phyloP scores from a whole-genome alignment of 805 yeast species.

The Teunomyces lycoperdinae region DNA sequence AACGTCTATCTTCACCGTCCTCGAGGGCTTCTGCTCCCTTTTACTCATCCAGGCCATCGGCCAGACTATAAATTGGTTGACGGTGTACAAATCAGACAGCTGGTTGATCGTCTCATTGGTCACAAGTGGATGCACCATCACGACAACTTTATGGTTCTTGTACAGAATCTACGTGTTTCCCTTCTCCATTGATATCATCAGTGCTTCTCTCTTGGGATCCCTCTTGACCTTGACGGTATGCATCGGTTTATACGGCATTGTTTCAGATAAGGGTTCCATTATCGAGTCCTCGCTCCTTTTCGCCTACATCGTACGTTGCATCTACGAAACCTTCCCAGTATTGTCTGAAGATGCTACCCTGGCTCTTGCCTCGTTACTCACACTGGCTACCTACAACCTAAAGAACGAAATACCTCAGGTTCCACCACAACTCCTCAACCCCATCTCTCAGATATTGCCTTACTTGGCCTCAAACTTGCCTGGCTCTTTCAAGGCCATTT shows the following conservation, averaged over 20 bases:
- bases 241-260: conserved; percentile 78
- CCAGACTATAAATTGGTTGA: conserved; percentile 71
- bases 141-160: conserved; percentile 74
- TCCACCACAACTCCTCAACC: conserved; percentile 30
- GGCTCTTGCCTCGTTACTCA: conserved; percentile 29
- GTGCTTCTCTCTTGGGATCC: conserved; percentile 85
- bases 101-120: conserved; percentile 77
- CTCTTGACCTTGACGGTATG: conserved; percentile 72
- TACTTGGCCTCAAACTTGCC: conserved; percentile 53
- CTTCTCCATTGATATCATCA: conserved; percentile 61
- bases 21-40: conserved; percentile 92
- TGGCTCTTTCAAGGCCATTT: conserved; percentile 49
- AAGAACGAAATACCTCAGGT: conserved; percentile 34
- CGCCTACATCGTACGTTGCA: conserved; percentile 88
- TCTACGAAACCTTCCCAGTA: conserved; percentile 90
- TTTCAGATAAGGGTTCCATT: conserved; percentile 82
- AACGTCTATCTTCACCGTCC: conserved; percentile 82
- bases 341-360: conserved; percentile 53
- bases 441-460: conserved; percentile 32
- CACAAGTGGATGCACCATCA: conserved; percentile 69
- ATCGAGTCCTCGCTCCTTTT: conserved; percentile 82
- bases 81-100: conserved; percentile 58
- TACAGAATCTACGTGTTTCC: conserved; percentile 81
- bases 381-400: conserved; percentile 32
- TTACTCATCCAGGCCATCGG: conserved; percentile 92